A percentile compares a stretch with the other conserved stretches of the same genome.
phyloP scores from a whole-genome alignment of 768 basidiomycete species.

The Obba rivulosa region DNA sequence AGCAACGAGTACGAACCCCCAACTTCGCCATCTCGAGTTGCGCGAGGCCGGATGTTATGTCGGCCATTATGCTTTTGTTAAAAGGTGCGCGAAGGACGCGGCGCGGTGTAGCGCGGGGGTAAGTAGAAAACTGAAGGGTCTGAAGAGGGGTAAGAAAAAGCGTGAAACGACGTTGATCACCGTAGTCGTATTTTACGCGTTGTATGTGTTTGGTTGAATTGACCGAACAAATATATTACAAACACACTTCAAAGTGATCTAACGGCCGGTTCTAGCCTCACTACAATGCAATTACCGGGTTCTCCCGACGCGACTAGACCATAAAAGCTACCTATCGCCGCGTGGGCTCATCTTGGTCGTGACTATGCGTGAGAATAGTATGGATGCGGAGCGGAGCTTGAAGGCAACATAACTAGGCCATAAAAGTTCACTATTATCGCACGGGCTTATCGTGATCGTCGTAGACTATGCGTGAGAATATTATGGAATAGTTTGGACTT shows the following conservation, averaged over 20 bases:
- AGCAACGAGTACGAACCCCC: slow-evolving; percentile 22
- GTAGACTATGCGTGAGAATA: too few relatives aligned
- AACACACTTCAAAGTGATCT: background rate
- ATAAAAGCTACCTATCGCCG: too few relatives aligned
- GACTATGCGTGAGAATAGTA: too few relatives aligned
- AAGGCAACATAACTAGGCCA: too few relatives aligned
- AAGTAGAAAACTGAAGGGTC: slow-evolving; percentile 15
- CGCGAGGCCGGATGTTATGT: slow-evolving; percentile 14
- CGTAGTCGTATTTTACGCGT: slow-evolving; percentile 13
- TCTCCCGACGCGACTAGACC: background rate
- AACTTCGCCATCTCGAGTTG: slow-evolving; percentile 26
- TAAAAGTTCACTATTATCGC: too few relatives aligned
- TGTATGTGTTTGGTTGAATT: slow-evolving; percentile 25
- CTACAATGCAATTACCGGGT: background rate
- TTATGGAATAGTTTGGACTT: too few relatives aligned
- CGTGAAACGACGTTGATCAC: slow-evolving; percentile 31
- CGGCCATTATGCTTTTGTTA: background rate
- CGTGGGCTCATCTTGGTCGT: too few relatives aligned
- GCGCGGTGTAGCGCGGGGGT: slow-evolving; percentile 17
- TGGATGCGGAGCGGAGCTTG: too few relatives aligned
- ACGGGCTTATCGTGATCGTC: too few relatives aligned
- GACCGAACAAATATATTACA: slow-evolving; percentile 12
- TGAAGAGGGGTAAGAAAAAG: slow-evolving; percentile 33
- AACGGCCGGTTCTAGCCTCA: background rate
- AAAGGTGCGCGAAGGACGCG: slow-evolving; percentile 13